Base-by-base conservation (phyloP, 345 rosid species). In the Arabis alpina region DNA sequence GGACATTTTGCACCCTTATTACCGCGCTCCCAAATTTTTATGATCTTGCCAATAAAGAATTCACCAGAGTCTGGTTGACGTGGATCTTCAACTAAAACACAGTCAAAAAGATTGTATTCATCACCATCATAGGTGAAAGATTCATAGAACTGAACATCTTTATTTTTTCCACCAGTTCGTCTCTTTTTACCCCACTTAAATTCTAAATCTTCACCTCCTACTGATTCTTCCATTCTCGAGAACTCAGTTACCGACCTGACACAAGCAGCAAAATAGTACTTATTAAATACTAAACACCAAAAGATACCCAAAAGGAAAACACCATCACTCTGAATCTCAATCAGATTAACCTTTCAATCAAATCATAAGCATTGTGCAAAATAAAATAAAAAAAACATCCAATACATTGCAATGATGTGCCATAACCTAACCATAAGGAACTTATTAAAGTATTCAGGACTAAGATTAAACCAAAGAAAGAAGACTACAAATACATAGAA, bases 111-210 rank as follows among this genome's bases (percentile, higher is more conserved):
- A 32, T 16, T 6, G 74, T 91, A 94, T 15, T 83, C 86, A 42
- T 80, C 83, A 8, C 87, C 90, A 66, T 85, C 93, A 16, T 66
- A 89, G 7, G 75, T 69, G 77, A 89, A 91, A n/a, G 96, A 87
- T 56, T 88, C 85, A 44, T 91, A 94, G 75, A 85, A 91, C 48
- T 56, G 84, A 16, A 85, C 78, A 55, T 85, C 86, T 66, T 80
- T 84, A 27, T 84, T 87, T 73, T 67, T 80, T 13, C 90, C 93
- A 45, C 93, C 92, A 44, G 74, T 3, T 56, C 88, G 76, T 80
- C 69, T 80, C 82, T 80, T 80, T 68, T 76, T 82, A 50, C 93
- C 90, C 99, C 99, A 94, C 72, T 79, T 72, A 68, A 94, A 89
- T 54, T 82, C 85, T 50, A 82, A 70, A 39, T 60, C 72, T 55